Evolutionary conservation across 305 asterid genomes (phyloP).

Genomic region (Solanum hybrid): DNA sequence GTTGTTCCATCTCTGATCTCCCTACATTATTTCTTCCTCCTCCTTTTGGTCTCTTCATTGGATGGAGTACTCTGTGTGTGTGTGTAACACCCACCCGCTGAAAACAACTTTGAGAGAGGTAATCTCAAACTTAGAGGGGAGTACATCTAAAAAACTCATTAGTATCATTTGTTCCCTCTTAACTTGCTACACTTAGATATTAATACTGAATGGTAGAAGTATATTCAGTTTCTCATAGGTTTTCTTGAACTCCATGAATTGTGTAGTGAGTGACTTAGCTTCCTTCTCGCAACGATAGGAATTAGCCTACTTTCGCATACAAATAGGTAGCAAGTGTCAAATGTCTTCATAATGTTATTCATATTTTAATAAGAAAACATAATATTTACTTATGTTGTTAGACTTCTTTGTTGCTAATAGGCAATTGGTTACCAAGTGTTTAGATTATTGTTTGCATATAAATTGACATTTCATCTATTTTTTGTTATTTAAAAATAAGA

Average conservation of each 20-base stretch:
- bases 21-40: neutral
- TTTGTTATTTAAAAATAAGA: neutral
- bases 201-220: neutral
- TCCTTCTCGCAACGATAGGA: neutral
- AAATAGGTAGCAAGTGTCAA: neutral
- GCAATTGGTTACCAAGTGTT: neutral
- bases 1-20: neutral
- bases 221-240: neutral
- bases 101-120: neutral
- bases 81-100: neutral
- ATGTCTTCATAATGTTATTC: neutral
- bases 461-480: neutral
- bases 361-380: neutral
- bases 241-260: neutral
- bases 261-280: neutral
- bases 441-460: neutral
- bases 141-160: neutral
- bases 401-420: neutral
- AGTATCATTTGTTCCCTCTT: neutral
- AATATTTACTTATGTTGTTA: neutral
- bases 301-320: neutral
- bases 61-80: too few species aligned
- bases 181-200: neutral
- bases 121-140: neutral
- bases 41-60: too few species aligned